These are phyloP conservation scores for Colletotrichum theobromicola DNA, from an alignment of 2,329 filamentous ascomycete species.

Conservation along the genomic window DNA sequence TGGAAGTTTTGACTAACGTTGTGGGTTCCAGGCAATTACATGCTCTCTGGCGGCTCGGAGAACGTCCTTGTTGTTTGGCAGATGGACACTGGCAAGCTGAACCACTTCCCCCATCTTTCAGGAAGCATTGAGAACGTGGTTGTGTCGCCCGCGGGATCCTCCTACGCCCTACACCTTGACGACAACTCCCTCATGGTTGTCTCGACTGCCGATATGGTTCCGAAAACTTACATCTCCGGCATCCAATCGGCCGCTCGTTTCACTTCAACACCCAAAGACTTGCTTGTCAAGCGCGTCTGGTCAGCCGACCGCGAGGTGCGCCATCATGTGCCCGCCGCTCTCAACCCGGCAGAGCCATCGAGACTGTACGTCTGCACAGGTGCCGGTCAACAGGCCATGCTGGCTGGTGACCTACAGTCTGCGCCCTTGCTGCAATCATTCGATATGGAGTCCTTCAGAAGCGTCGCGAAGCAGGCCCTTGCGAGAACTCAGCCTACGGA, in stretches of 20 bases:
- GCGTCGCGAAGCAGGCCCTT: constrained; percentile 85
- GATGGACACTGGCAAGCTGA: constrained; percentile 81
- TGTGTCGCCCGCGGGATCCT: constrained; percentile 78
- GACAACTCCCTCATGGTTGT: constrained; percentile 93
- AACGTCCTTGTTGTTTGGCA: constrained; percentile 93
- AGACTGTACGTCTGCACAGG: constrained; percentile 73
- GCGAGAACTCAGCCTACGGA: constrained; percentile 88
- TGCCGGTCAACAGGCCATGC: constrained; percentile 60
- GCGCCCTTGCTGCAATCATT: constrained; percentile 79
- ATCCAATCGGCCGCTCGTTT: constrained; percentile 71
- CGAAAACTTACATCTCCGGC: constrained; percentile 83
- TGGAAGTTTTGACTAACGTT: constrained; percentile 32
- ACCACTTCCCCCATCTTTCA: constrained; percentile 89
- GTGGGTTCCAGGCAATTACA: constrained; percentile 74
- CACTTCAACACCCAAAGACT: constrained; percentile 54
- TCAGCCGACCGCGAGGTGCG: constrained; percentile 46
- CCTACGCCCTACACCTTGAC: constrained; percentile 84
- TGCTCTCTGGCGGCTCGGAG: constrained; percentile 92
- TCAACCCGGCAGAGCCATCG: constrained; percentile 67
- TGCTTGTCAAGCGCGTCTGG: constrained; percentile 58
- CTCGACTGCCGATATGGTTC: constrained; percentile 87
- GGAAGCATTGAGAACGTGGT: constrained; percentile 84
- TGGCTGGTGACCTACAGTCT: constrained; percentile 54
- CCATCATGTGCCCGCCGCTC: constrained; percentile 61
- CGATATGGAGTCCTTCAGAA: constrained; percentile 79